Evolutionary conservation across 129 eudicot species (phyloP).

Genomic region (Pseudognaphalium luteoalbum): DNA sequence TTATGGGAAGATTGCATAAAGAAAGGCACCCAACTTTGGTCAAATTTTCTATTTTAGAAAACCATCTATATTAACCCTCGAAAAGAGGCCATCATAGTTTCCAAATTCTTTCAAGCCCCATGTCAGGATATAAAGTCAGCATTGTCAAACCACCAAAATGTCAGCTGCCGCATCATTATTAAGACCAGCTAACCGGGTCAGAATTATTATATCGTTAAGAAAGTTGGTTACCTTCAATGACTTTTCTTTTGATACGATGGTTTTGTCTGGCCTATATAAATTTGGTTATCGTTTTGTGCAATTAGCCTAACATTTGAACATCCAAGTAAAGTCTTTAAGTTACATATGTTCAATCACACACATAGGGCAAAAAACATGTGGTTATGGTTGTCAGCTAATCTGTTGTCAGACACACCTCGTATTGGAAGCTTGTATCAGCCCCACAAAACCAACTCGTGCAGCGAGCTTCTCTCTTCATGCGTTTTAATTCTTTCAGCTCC

Average conservation of each 20-base stretch:
- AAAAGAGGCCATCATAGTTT: not conserved
- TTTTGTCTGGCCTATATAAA: not conserved
- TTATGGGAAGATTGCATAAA: not conserved
- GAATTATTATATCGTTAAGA: not conserved
- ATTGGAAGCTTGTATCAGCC: slow-evolving; percentile 86
- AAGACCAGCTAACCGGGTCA: not conserved
- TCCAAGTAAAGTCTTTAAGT: not conserved
- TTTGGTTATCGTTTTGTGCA: not conserved
- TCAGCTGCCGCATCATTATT: not conserved
- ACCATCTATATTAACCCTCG: not conserved
- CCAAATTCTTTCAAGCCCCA: not conserved
- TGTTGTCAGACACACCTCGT: slow-evolving; percentile 57
- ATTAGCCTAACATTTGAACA: not conserved
- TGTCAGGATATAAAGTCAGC: not conserved
- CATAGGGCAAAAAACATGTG: not conserved
- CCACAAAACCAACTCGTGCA: slow-evolving; percentile 92
- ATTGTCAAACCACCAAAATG: not conserved
- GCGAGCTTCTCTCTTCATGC: slow-evolving; percentile 68
- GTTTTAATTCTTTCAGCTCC: slow-evolving; percentile 90
- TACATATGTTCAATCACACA: not conserved
- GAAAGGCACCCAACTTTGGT: not conserved
- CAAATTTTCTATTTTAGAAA: not conserved
- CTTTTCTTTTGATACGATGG: not conserved
- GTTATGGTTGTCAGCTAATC: slow-evolving; percentile 9
- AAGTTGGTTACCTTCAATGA: not conserved